Evolutionary conservation across 768 basidiomycete genomes (phyloP).

Genomic region (Cyclocybe cylindracea): DNA sequence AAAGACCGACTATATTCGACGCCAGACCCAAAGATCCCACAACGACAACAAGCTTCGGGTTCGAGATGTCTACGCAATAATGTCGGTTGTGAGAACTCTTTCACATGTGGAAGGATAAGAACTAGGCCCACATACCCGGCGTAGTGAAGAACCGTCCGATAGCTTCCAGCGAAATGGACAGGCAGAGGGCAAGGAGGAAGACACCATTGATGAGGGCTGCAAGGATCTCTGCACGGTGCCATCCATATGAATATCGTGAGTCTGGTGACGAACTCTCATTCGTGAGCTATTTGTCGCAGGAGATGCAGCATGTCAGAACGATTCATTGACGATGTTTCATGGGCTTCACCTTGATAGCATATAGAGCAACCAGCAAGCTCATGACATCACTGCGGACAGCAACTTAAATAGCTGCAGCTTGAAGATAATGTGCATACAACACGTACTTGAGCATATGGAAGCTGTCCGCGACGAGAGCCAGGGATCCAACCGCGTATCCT

Average conservation of each 20-base stretch:
- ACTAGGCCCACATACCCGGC: constrained; percentile 53
- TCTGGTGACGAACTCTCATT: constrained; percentile 51
- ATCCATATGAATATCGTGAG: constrained; percentile 94
- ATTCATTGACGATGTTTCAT: not conserved
- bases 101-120: constrained; percentile 1
- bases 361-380: constrained; percentile 92
- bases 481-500: constrained; percentile 96
- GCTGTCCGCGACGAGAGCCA: constrained; percentile 93
- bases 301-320: constrained; percentile 1
- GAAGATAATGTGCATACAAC: not conserved
- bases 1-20: constrained; percentile 90
- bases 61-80: constrained; percentile 71
- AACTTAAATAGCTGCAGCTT: constrained; percentile 3
- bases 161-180: constrained; percentile 93
- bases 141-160: constrained; percentile 86
- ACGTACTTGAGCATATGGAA: constrained; percentile 99
- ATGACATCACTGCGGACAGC: constrained; percentile 79
- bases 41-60: constrained; percentile 83
- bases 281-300: constrained; percentile 53
- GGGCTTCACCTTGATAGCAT: constrained; percentile 53
- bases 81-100: not conserved
- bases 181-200: constrained; percentile 94
- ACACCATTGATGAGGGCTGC: constrained; percentile 96
- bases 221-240: constrained; percentile 96
- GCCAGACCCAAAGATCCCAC: constrained; percentile 89